phyloP scores from a whole-genome alignment of 2,329 filamentous ascomycete species.

The Trichoderma atroviride region DNA sequence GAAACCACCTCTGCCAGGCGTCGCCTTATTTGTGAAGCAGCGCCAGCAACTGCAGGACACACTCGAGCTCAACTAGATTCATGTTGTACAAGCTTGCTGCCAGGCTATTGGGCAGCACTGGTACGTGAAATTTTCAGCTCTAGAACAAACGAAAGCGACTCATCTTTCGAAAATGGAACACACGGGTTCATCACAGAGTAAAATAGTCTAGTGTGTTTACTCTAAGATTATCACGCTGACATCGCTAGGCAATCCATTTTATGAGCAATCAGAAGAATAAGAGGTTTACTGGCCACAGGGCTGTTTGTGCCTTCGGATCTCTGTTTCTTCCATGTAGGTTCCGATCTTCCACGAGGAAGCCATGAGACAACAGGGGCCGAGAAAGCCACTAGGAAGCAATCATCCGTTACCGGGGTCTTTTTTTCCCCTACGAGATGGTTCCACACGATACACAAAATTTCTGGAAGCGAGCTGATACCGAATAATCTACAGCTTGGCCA shows the following conservation, averaged over 20 bases:
- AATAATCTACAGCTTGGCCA: constrained; percentile 25
- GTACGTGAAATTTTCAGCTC: background rate
- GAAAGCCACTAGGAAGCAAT: constrained; percentile 24
- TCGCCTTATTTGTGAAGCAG: background rate
- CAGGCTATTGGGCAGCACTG: constrained; percentile 12
- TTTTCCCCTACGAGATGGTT: constrained; percentile 1
- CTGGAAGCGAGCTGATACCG: constrained; percentile 22
- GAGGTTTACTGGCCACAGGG: background rate
- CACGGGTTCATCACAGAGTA: background rate
- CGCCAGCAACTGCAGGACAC: constrained; percentile 5
- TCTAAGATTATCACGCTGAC: background rate
- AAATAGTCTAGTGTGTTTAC: constrained; percentile 3
- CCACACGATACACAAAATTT: constrained; percentile 10
- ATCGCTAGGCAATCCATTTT: background rate
- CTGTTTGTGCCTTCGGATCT: constrained; percentile 5
- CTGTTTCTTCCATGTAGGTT: background rate
- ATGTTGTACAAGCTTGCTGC: constrained; percentile 14
- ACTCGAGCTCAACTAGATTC: background rate
- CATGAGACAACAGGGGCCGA: constrained; percentile 10
- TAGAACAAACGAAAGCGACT: background rate
- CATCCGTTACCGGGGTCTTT: constrained; percentile 9
- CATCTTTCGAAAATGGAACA: background rate
- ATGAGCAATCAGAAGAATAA: background rate
- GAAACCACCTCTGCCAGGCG: constrained; percentile 4
- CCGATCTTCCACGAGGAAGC: constrained; percentile 19